Conservation (phyloP, 1,284 basidiomycete genomes). For the Apiotrichum gracile region DNA sequence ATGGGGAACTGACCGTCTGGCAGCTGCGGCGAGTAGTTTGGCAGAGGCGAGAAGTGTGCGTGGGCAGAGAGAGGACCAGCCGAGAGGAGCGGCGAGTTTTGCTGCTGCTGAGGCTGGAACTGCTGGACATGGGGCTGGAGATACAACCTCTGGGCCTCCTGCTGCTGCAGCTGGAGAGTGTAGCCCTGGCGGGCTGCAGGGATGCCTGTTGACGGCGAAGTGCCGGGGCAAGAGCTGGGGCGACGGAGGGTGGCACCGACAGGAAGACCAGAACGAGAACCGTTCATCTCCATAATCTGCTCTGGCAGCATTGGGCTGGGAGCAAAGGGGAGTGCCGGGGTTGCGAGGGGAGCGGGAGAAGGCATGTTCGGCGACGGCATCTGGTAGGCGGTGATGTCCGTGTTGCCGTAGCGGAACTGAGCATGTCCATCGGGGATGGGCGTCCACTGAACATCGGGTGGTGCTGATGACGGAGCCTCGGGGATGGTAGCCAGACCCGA, state of each 20-base stretch:
- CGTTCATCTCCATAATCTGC: not conserved
- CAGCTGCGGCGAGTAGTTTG: conserved; percentile 1
- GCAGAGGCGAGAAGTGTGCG: not conserved
- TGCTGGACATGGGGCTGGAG: conserved; percentile 2
- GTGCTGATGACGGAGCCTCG: conserved; percentile 13
- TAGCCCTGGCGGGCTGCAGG: not conserved
- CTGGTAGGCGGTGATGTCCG: conserved; percentile 1
- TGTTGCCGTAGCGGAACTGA: not conserved
- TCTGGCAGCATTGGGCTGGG: not conserved
- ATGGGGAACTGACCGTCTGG: not conserved
- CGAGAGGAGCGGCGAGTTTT: not conserved
- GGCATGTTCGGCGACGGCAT: too few relatives aligned
- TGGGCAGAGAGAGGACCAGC: not conserved
- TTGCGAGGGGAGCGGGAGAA: not conserved
- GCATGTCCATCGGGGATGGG: not conserved
- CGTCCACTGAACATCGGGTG: conserved; percentile 8
- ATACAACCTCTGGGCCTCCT: not conserved
- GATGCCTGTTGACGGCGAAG: not conserved
- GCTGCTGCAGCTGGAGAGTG: conserved; percentile 1
- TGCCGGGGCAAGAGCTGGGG: not conserved
- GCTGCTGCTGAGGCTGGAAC: not conserved
- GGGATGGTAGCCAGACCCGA: conserved; percentile 18
- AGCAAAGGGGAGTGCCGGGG: conserved; percentile 2
- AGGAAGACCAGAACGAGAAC: not conserved
- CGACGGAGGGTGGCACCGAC: not conserved